Percentiles rank a stretch among this genome's conserved stretches.
Conservation (phyloP, 306 rosid species). For the Canavalia gladiata region DNA sequence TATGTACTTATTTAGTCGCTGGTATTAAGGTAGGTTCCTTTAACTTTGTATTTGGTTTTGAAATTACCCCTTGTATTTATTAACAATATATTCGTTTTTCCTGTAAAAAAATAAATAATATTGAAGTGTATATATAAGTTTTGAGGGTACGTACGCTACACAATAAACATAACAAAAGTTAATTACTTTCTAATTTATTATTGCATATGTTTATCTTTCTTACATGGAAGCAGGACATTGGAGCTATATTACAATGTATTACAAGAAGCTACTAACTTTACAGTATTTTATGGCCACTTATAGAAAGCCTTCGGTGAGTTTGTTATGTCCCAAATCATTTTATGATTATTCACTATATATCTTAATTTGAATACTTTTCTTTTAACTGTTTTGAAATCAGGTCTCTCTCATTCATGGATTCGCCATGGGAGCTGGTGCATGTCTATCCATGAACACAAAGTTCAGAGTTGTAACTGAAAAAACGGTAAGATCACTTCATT, state of each 20-base stretch:
- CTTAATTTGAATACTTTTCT: background rate
- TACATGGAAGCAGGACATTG: constrained; percentile 41
- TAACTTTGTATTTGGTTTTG: too few species aligned
- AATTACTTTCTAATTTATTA: background rate
- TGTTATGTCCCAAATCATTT: background rate
- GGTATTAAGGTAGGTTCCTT: too few species aligned
- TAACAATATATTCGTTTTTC: too few species aligned
- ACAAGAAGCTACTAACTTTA: constrained; percentile 32
- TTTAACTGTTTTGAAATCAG: constrained; percentile 20
- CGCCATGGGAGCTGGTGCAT: constrained; percentile 51
- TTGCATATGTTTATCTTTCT: background rate
- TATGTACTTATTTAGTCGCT: too few species aligned
- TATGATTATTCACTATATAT: background rate
- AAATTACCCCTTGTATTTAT: too few species aligned
- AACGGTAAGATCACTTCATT: constrained; percentile 13
- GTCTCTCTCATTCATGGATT: constrained; percentile 45
- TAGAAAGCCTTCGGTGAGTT: constrained; percentile 46
- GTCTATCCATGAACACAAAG: constrained; percentile 30
- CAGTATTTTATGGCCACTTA: constrained; percentile 40
- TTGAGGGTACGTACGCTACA: background rate
- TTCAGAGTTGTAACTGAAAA: constrained; percentile 50
- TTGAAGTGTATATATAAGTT: background rate
- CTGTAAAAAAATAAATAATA: too few species aligned
- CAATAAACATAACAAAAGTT: background rate
- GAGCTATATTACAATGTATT: constrained; percentile 35